These are phyloP conservation scores for Diaporthe velutina DNA, from an alignment of 2,329 filamentous ascomycete species.

Conservation along the genomic window DNA sequence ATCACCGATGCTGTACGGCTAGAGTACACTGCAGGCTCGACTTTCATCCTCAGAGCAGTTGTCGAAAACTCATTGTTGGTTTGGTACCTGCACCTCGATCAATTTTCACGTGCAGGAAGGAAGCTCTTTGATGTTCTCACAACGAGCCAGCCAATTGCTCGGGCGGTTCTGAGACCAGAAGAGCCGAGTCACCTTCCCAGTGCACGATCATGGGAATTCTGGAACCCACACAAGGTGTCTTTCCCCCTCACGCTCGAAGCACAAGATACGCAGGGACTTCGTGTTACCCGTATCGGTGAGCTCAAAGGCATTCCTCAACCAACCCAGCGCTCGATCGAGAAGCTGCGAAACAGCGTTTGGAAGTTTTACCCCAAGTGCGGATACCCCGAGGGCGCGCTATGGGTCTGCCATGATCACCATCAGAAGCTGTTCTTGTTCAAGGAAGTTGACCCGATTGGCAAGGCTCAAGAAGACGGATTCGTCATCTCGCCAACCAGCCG, in stretches of 20 bases:
- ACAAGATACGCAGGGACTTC: neutral
- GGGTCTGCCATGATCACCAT: conserved; percentile 25
- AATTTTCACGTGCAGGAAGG: conserved; percentile 25
- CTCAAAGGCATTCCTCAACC: neutral
- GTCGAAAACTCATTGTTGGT: conserved; percentile 29
- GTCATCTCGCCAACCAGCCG: conserved; percentile 44
- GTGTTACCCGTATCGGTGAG: neutral
- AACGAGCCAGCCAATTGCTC: conserved; percentile 41
- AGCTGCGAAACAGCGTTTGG: conserved; percentile 22
- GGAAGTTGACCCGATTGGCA: conserved; percentile 43
- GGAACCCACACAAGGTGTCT: neutral
- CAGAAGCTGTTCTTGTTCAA: conserved; percentile 48
- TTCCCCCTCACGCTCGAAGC: conserved; percentile 16
- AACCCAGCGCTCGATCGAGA: neutral
- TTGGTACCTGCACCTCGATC: conserved; percentile 36
- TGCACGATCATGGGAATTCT: conserved; percentile 25
- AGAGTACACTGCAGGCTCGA: conserved; percentile 34
- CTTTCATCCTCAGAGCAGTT: conserved; percentile 33
- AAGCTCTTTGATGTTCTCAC: neutral
- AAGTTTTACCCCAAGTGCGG: conserved; percentile 45
- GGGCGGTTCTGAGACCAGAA: conserved; percentile 25
- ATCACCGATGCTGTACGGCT: conserved; percentile 36
- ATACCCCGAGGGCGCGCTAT: conserved; percentile 48
- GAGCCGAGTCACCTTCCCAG: conserved; percentile 26
- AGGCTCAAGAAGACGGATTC: conserved; percentile 45